These are phyloP conservation scores for Pseudognaphalium luteoalbum DNA, from an alignment of 129 eudicot species.

Conservation along the genomic window DNA sequence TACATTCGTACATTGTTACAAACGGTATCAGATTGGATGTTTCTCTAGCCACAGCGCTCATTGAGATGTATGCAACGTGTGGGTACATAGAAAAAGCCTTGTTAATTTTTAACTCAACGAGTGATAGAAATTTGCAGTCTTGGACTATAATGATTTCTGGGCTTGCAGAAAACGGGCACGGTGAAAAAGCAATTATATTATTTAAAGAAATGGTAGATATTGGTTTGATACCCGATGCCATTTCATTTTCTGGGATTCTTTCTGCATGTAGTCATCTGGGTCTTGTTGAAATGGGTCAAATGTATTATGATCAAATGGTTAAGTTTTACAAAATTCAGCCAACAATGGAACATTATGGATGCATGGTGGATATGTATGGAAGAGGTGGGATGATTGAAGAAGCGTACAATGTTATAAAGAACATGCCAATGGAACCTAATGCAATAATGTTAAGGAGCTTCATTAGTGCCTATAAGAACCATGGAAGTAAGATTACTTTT, in stretches of 20 bases:
- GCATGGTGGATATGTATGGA: constrained; percentile 24
- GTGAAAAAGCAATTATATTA: constrained; percentile 22
- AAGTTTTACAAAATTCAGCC: constrained; percentile 12
- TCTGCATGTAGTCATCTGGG: constrained; percentile 32
- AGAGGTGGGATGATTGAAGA: constrained; percentile 33
- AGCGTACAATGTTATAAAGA: constrained; percentile 18
- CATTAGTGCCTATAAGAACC: constrained; percentile 27
- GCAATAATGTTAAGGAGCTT: constrained; percentile 26
- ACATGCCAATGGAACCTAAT: constrained; percentile 1
- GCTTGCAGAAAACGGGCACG: constrained; percentile 23
- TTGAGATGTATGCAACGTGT: constrained; percentile 25
- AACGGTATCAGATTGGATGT: constrained; percentile 14
- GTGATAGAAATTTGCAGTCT: constrained; percentile 21
- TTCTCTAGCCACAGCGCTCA: constrained; percentile 27
- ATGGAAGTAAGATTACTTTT: constrained; percentile 18
- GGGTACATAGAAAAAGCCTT: constrained; percentile 22
- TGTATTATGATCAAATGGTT: constrained; percentile 21
- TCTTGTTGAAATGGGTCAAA: constrained; percentile 28
- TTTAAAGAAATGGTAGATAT: constrained; percentile 19
- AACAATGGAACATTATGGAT: constrained; percentile 29
- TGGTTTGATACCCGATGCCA: constrained; percentile 18
- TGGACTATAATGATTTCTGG: constrained; percentile 32
- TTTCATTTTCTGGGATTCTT: constrained; percentile 30
- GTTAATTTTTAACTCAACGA: constrained; percentile 14
- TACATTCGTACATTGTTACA: constrained; percentile 27